These are phyloP conservation scores for Lunasporangiospora selenospora DNA, from an alignment of 192 early-diverging fungal species.

Conservation along the genomic window DNA sequence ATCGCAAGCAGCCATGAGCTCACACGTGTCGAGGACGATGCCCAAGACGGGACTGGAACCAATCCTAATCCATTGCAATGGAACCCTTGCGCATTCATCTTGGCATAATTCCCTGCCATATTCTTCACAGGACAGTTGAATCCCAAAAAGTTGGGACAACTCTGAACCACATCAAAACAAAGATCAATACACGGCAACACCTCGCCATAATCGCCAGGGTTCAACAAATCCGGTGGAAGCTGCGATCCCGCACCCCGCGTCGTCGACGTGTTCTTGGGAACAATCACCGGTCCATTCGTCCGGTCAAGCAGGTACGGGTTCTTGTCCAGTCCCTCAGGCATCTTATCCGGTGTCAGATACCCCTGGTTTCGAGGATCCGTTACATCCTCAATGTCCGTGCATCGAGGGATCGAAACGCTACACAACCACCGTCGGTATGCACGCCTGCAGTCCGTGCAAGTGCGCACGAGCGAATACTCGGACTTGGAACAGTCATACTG, in stretches of 20 bases:
- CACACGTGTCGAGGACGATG: too few species aligned
- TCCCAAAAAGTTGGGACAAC: constrained; percentile 60
- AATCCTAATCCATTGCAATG: constrained; percentile 40
- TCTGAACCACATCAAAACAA: constrained; percentile 62
- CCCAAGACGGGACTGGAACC: constrained; percentile 24
- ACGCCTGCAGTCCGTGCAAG: constrained; percentile 57
- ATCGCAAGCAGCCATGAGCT: too few species aligned
- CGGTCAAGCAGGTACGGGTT: constrained; percentile 41
- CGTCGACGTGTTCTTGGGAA: constrained; percentile 10
- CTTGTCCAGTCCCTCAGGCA: background rate
- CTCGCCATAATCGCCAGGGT: constrained; percentile 54
- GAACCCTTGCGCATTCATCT: constrained; percentile 30
- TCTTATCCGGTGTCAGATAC: constrained; percentile 6
- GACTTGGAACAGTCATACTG: constrained; percentile 61
- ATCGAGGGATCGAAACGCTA: constrained; percentile 60
- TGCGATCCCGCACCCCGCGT: constrained; percentile 21
- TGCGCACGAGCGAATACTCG: constrained; percentile 61
- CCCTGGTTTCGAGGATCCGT: constrained; percentile 14
- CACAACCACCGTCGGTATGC: constrained; percentile 67
- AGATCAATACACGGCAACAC: constrained; percentile 63
- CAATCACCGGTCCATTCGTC: constrained; percentile 19
- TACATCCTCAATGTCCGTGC: constrained; percentile 47
- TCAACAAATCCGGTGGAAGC: constrained; percentile 31
- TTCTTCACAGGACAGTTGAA: constrained; percentile 60
- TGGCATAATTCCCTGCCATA: constrained; percentile 44